Evolutionary conservation across 805 yeast species (phyloP).

Genomic region (Torulaspora microellipsoides): DNA sequence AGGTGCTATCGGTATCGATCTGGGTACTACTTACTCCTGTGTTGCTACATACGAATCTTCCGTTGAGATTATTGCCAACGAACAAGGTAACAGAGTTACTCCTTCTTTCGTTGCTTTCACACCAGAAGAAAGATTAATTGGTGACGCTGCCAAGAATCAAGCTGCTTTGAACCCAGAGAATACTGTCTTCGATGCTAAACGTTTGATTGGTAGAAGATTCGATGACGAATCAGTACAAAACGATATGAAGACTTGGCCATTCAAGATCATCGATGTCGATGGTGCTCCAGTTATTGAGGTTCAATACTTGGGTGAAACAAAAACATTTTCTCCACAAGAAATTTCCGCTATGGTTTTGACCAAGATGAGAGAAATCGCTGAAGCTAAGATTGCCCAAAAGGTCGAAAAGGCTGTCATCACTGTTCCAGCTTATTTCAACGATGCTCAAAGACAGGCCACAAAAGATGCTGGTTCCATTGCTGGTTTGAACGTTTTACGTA

Average conservation of each 20-base stretch:
- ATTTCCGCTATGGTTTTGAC: constrained; percentile 72
- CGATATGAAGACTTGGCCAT: constrained; percentile 90
- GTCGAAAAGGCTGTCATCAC: constrained; percentile 74
- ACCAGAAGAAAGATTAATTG: constrained; percentile 70
- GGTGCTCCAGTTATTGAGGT: constrained; percentile 69
- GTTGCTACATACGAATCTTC: constrained; percentile 74
- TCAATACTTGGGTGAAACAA: constrained; percentile 63
- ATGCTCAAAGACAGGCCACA: constrained; percentile 78
- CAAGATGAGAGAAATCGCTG: constrained; percentile 81
- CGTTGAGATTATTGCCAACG: constrained; percentile 77
- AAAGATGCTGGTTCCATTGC: constrained; percentile 80
- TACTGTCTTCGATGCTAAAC: constrained; percentile 80
- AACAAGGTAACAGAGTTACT: constrained; percentile 82
- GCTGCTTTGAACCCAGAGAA: constrained; percentile 74
- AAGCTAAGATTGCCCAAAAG: constrained; percentile 65
- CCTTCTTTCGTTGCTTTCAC: constrained; percentile 81
- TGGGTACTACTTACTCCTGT: constrained; percentile 84
- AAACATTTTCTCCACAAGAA: constrained; percentile 70
- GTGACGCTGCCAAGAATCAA: constrained; percentile 82
- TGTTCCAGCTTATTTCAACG: constrained; percentile 78
- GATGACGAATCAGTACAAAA: constrained; percentile 73
- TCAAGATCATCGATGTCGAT: constrained; percentile 59
- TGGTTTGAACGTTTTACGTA: constrained; percentile 72
- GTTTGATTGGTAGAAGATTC: constrained; percentile 78
- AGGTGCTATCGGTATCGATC: constrained; percentile 99